phyloP scores from a whole-genome alignment of 257 asterid genomes.

The Linderniella brevidens region DNA sequence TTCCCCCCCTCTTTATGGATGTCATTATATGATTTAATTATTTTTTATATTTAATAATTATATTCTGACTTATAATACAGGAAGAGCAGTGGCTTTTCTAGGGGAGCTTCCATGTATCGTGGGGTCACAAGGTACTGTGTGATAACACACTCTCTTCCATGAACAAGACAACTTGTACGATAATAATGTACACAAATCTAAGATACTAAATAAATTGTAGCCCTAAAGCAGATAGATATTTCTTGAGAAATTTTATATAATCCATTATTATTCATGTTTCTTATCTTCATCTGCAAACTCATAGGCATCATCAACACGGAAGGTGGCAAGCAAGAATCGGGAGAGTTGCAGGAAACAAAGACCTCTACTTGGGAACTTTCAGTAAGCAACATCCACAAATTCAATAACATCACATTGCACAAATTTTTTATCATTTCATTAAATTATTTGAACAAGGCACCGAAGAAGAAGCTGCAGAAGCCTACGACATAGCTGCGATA shows the following conservation, averaged over 20 bases:
- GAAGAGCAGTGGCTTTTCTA: slow-evolving; percentile 82
- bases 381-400: slow-evolving; percentile 20
- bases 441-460: slow-evolving; percentile 27
- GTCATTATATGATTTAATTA: too few species aligned
- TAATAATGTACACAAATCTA: too few species aligned
- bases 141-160: neutral
- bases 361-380: slow-evolving; percentile 83
- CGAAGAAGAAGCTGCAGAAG: slow-evolving; percentile 95
- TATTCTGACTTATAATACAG: slow-evolving; percentile 14
- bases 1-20: too few species aligned
- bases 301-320: slow-evolving; percentile 61
- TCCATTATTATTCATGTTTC: too few species aligned
- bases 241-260: too few species aligned
- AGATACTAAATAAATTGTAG: too few species aligned
- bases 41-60: too few species aligned
- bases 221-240: too few species aligned
- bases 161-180: too few species aligned
- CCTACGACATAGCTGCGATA: slow-evolving; percentile 54
- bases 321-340: slow-evolving; percentile 70
- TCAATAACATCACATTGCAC: too few species aligned
- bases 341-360: slow-evolving; percentile 93
- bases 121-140: slow-evolving; percentile 64
- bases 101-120: slow-evolving; percentile 91
- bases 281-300: too few species aligned
- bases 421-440: too few species aligned